Percentiles rank a stretch among this genome's conserved stretches.
Conservation (phyloP, 129 eudicot genomes). For the Logfia minima region DNA sequence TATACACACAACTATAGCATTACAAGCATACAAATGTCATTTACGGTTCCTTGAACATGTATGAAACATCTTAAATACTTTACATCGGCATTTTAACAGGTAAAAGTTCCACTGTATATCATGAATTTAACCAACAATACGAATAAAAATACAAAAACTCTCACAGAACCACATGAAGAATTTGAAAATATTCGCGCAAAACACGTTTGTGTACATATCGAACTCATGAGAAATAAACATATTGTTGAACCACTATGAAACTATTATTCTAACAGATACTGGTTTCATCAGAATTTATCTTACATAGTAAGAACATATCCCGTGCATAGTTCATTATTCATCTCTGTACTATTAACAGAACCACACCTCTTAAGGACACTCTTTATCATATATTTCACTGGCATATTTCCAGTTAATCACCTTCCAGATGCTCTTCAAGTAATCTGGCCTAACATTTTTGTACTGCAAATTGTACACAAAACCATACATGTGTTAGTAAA, state of each 20-base stretch:
- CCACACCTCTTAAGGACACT: slow-evolving; percentile 45
- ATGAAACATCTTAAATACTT: no score
- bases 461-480: slow-evolving; percentile 51
- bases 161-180: neutral
- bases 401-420: slow-evolving; percentile 90
- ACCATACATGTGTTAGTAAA: neutral
- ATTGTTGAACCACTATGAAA: neutral
- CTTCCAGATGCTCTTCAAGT: slow-evolving; percentile 84
- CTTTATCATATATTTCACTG: slow-evolving; percentile 53
- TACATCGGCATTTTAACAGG: no score
- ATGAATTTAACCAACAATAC: slow-evolving; percentile 8
- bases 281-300: neutral
- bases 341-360: neutral
- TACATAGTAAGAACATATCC: neutral
- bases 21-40: no score
- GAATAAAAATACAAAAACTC: neutral
- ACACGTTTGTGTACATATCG: neutral
- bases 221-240: neutral
- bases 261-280: slow-evolving; percentile 1
- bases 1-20: no score
- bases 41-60: no score
- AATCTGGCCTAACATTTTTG: slow-evolving; percentile 85
- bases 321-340: neutral
- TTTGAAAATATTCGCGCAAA: neutral
- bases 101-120: no score